Evolutionary conservation across 805 yeast species (phyloP).

Genomic region (Diddensiella santjacobensis): DNA sequence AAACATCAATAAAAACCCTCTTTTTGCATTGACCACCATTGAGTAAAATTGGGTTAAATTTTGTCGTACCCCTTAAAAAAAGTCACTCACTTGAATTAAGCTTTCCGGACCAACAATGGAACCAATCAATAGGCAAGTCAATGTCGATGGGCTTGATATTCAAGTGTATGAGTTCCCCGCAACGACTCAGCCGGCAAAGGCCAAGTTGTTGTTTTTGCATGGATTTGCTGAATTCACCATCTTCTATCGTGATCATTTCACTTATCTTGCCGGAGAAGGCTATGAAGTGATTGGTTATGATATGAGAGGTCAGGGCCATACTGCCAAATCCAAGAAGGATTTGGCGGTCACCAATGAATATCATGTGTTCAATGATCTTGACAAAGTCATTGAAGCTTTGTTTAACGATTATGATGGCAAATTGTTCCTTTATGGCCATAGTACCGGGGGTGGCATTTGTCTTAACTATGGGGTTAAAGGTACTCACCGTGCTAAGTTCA

Average conservation of each 20-base stretch:
- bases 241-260: conserved; percentile 31
- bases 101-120: neutral
- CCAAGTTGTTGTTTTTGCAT: conserved; percentile 34
- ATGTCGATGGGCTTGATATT: neutral
- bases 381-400: conserved; percentile 26
- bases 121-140: neutral
- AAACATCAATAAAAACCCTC: too few relatives aligned
- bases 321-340: conserved; percentile 28
- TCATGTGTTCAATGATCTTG: conserved; percentile 32
- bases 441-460: conserved; percentile 39
- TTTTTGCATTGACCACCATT: too few relatives aligned
- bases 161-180: conserved; percentile 3
- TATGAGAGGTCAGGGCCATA: conserved; percentile 39
- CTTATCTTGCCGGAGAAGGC: conserved; percentile 30
- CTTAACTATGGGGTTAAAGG: conserved; percentile 38
- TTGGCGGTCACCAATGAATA: conserved; percentile 35
- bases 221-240: conserved; percentile 37
- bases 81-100: too few relatives aligned
- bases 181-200: conserved; percentile 20
- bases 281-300: conserved; percentile 36
- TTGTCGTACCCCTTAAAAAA: too few relatives aligned
- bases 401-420: conserved; percentile 23
- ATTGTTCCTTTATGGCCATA: conserved; percentile 35
- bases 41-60: too few relatives aligned
- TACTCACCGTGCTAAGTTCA: conserved; percentile 28